These are phyloP conservation scores for Eimeria falciformis DNA, from an alignment of 169 alveolate genomes.

Conservation along the genomic window DNA sequence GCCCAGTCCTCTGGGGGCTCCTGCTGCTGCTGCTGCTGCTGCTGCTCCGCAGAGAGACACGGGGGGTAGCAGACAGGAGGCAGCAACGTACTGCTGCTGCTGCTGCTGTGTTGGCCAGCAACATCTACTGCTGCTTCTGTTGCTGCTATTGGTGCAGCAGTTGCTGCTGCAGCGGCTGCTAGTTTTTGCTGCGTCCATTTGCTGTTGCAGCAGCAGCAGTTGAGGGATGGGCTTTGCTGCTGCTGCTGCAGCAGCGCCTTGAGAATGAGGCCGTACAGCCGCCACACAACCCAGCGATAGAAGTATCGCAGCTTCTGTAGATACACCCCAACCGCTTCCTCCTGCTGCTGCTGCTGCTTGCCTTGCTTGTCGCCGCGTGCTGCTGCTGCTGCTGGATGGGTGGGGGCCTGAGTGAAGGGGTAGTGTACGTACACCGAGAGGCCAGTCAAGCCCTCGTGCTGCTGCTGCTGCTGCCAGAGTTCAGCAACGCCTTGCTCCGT, in stretches of 20 bases:
- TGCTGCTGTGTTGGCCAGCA: background rate
- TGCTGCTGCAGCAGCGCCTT: constrained; percentile 42
- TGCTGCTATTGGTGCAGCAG: constrained; percentile 20
- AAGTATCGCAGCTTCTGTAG: background rate
- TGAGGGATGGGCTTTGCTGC: constrained; percentile 29
- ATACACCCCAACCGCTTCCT: background rate
- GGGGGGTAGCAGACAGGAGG: constrained; percentile 49
- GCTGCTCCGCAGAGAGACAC: constrained; percentile 18
- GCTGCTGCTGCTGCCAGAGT: constrained; percentile 31
- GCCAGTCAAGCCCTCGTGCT: constrained; percentile 22
- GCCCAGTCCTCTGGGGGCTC: too few species aligned
- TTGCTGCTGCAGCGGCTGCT: background rate
- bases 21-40: constrained; percentile 45
- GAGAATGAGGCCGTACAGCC: background rate
- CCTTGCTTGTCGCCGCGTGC: background rate
- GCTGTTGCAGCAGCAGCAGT: constrained; percentile 50
- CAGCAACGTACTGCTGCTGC: background rate
- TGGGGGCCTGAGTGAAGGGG: constrained; percentile 16
- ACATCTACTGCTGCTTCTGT: background rate
- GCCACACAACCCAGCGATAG: constrained; percentile 18
- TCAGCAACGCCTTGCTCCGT: background rate
- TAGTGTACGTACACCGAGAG: constrained; percentile 38
- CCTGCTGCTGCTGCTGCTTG: constrained; percentile 38
- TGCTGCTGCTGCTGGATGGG: constrained; percentile 21
- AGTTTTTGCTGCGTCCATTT: constrained; percentile 31